Evolutionary conservation across 2,329 filamentous ascomycete genomes (phyloP).

Genomic region (Cryphonectria japonica): DNA sequence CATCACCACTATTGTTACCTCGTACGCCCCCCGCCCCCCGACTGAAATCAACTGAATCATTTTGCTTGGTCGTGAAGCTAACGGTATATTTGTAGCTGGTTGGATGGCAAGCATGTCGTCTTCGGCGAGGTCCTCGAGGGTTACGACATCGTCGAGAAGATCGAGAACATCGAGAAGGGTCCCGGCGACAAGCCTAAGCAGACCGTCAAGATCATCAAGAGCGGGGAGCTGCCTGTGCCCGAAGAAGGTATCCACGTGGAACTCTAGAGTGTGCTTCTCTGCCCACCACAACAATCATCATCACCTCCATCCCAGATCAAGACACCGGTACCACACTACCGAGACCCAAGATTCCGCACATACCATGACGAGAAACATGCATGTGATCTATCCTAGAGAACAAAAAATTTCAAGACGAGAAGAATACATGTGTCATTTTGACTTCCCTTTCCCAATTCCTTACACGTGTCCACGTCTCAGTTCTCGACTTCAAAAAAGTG

Average conservation of each 20-base stretch:
- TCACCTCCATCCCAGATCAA: constrained; percentile 43
- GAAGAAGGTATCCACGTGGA: constrained; percentile 93
- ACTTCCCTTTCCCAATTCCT: constrained; percentile 3
- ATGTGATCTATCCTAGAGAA: constrained; percentile 14
- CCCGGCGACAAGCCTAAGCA: constrained; percentile 70
- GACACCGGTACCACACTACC: background rate
- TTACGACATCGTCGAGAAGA: constrained; percentile 78
- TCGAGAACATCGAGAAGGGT: constrained; percentile 71
- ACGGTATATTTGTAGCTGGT: constrained; percentile 59
- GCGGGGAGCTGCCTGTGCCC: constrained; percentile 81
- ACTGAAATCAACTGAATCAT: constrained; percentile 11
- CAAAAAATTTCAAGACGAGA: background rate
- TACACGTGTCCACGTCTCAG: background rate
- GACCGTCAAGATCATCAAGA: constrained; percentile 77
- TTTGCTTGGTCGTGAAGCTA: constrained; percentile 15
- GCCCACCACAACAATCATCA: background rate
- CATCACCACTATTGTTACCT: constrained; percentile 82
- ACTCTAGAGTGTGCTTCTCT: constrained; percentile 57
- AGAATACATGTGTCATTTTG: constrained; percentile 21
- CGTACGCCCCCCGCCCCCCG: constrained; percentile 51
- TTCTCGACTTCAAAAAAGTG: constrained; percentile 22
- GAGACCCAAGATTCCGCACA: constrained; percentile 16
- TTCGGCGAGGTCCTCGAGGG: constrained; percentile 89
- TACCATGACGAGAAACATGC: constrained; percentile 18
- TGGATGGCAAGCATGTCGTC: constrained; percentile 83